Evolutionary conservation across 495 filamentous ascomycete species (phyloP), one percentile per base, ranked within the genome.

Genomic region (Xylaria sp.): DNA sequence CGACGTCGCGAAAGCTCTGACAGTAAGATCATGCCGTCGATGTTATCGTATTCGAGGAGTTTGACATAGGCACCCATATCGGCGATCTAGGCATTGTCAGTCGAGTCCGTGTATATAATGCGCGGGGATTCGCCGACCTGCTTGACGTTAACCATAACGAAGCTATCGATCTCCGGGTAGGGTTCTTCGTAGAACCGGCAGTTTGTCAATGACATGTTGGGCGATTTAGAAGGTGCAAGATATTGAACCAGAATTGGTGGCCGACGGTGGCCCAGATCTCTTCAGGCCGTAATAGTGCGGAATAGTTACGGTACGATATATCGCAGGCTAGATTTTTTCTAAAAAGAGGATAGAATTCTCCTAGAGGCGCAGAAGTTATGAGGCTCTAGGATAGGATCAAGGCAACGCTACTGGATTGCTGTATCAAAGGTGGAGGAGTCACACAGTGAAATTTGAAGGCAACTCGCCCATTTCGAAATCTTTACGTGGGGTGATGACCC

Each of bases 1-100:
- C 96, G 95, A 83, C 96, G 90, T 82, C 96, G 88, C 33, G 97
- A 98, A 61, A 99, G 88, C 81, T 99, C 96, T 75, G 92, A 96
- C 72, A 99, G 92, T 61, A 99, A 87, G 73, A 99, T 99, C 96
- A 99, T 99, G 86, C 96, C 96, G 80, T 99, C 96, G 82, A 99
- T 99, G 84, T 98, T 97, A 81, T 98, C 96, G 82, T 99, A 99
- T 85, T 99, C 96, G 75, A 99, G 91, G 35, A 99, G 90, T 85
- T 99, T 99, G 78, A 99, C 96, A 80, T 99, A 99, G 74, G 96
- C 96, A 75, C 96, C 96, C 96, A 99, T 99, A 81, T 99, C 96
- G 80, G 96, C 96, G 80, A 99, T 99, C 93, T 97, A 76, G 50
- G 71, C 24, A 53, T 57, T 71, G 69, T 75, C 73, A 76, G 75